A percentile compares a stretch with the other conserved stretches of the same genome.
phyloP scores from a whole-genome alignment of 2,329 filamentous ascomycete species.

The Diaporthe humulicola region DNA sequence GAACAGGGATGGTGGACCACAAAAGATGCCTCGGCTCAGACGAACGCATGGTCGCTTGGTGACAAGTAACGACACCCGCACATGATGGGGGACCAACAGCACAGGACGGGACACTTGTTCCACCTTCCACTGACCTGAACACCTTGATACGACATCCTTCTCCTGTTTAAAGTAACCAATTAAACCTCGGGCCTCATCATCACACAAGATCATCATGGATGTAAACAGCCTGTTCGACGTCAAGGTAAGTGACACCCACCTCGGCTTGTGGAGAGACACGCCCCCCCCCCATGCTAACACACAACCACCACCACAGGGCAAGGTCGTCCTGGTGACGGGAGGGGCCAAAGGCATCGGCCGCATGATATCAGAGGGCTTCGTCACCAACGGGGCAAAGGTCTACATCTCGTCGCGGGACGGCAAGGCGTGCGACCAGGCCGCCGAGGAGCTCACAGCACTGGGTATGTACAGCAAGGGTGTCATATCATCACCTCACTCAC shows the following conservation, averaged over 20 bases:
- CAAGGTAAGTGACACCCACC: slow-evolving; percentile 59
- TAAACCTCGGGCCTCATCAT: not conserved
- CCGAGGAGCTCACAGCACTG: slow-evolving; percentile 66
- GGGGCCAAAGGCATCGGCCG: slow-evolving; percentile 74
- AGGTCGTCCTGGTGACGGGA: slow-evolving; percentile 71
- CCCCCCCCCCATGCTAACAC: slow-evolving; percentile 1
- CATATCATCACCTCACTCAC: not conserved
- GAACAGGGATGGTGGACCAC: slow-evolving; percentile 15
- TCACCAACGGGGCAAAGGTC: slow-evolving; percentile 73
- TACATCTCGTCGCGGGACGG: slow-evolving; percentile 76
- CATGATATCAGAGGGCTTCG: slow-evolving; percentile 77
- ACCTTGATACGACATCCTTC: not conserved
- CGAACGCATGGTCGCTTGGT: not conserved
- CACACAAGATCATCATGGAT: slow-evolving; percentile 56
- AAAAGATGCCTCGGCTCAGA: slow-evolving; percentile 26
- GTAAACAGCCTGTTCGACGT: slow-evolving; percentile 68
- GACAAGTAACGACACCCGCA: not conserved
- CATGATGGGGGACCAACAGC: not conserved
- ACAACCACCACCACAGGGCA: slow-evolving; percentile 55
- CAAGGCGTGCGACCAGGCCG: slow-evolving; percentile 67
- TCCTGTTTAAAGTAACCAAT: too few species aligned
- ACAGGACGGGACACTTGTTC: not conserved
- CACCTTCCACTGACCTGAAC: not conserved
- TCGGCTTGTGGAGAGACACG: not conserved
- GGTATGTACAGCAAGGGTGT: slow-evolving; percentile 48